These are phyloP conservation scores for Ceriops tagal DNA, from an alignment of 345 rosid genomes.

Conservation along the genomic window DNA sequence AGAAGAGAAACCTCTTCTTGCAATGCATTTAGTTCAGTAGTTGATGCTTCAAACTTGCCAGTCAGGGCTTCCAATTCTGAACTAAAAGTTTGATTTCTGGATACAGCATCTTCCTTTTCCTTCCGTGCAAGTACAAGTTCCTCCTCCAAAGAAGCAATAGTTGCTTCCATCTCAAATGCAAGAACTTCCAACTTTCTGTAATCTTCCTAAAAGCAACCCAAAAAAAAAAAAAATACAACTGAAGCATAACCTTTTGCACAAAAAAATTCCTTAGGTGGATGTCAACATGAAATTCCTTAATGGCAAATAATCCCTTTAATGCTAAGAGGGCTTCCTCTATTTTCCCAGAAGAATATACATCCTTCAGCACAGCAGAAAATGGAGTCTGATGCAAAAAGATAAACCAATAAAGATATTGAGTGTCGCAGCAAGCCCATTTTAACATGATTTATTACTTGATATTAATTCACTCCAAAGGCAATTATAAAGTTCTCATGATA, in stretches of 20 bases:
- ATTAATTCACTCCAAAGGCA: background rate
- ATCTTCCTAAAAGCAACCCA: slow-evolving; percentile 56
- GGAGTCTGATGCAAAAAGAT: background rate
- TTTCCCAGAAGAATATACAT: too few species aligned
- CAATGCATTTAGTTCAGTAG: slow-evolving; percentile 46
- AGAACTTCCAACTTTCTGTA: slow-evolving; percentile 67
- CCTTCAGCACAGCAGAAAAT: too few species aligned
- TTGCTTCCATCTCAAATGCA: slow-evolving; percentile 91
- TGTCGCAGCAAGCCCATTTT: too few species aligned
- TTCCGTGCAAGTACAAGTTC: slow-evolving; percentile 50
- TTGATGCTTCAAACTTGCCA: slow-evolving; percentile 42
- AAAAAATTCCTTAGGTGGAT: slow-evolving; percentile 10
- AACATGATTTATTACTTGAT: background rate
- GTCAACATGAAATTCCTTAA: slow-evolving; percentile 6
- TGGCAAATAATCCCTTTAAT: background rate
- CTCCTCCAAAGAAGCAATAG: slow-evolving; percentile 79
- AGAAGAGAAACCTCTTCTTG: slow-evolving; percentile 49
- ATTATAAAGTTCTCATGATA: background rate
- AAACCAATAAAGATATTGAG: background rate
- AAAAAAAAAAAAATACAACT: slow-evolving; percentile 13
- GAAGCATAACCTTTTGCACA: slow-evolving; percentile 4
- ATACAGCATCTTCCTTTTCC: slow-evolving; percentile 51
- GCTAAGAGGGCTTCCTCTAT: background rate
- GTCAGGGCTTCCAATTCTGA: slow-evolving; percentile 51
- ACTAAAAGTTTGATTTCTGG: slow-evolving; percentile 46